These are phyloP conservation scores for Nigrospora osmanthi DNA, from an alignment of 2,329 filamentous ascomycete species.

Conservation along the genomic window DNA sequence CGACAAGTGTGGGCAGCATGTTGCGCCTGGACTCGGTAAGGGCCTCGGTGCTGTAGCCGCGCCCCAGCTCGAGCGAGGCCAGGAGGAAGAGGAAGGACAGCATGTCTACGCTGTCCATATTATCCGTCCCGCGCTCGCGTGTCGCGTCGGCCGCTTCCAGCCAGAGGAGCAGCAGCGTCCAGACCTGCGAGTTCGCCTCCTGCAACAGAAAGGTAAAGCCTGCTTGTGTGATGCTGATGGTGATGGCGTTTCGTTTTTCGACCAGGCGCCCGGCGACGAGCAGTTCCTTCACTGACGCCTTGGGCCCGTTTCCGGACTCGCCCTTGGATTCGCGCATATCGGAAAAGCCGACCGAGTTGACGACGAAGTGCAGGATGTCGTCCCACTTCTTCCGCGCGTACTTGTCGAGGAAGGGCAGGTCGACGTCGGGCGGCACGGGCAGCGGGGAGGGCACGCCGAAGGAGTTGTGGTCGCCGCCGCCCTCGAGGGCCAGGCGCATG, in stretches of 20 bases:
- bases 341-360: constrained; percentile 60
- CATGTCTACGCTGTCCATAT: constrained; percentile 85
- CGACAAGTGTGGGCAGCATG: constrained; percentile 84
- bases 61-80: constrained; percentile 83
- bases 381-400: constrained; percentile 92
- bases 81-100: constrained; percentile 94
- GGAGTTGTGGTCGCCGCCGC: constrained; percentile 75
- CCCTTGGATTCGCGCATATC: constrained; percentile 33
- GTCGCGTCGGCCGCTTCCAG: constrained; percentile 71
- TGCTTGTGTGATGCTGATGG: constrained; percentile 76
- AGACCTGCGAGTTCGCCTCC: constrained; percentile 93
- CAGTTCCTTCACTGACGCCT: constrained; percentile 75
- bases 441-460: constrained; percentile 80
- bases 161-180: constrained; percentile 90
- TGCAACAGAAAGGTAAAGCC: constrained; percentile 94
- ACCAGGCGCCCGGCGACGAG: constrained; percentile 77
- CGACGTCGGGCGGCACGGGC: constrained; percentile 54
- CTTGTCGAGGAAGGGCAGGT: constrained; percentile 67
- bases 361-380: constrained; percentile 90
- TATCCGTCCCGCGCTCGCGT: constrained; percentile 17
- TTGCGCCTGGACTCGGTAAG: constrained; percentile 74
- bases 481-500: constrained; percentile 78
- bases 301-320: constrained; percentile 42
- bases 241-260: constrained; percentile 36
- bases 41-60: constrained; percentile 80